Conservation (phyloP, 2,329 filamentous ascomycete species). For the Aciculosporium take region DNA sequence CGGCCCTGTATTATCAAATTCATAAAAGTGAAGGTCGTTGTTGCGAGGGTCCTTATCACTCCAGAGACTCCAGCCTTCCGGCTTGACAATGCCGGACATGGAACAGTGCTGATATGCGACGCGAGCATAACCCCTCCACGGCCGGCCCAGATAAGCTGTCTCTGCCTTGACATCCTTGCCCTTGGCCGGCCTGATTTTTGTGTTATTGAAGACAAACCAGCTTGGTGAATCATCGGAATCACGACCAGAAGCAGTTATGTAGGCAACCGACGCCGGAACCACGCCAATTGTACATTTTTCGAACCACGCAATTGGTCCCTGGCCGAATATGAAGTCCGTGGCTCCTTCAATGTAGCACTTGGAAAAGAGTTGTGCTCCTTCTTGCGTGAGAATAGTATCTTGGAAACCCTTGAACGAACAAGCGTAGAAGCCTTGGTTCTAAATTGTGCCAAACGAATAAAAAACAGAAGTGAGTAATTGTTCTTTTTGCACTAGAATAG, state of each 20-base stretch:
- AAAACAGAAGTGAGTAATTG: not conserved
- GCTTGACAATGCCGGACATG: not conserved
- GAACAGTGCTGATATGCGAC: not conserved
- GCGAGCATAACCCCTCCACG: not conserved
- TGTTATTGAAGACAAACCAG: not conserved
- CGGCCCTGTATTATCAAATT: not conserved
- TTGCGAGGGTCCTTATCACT: not conserved
- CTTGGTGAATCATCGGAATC: not conserved
- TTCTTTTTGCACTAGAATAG: not conserved
- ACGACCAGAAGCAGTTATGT: not conserved
- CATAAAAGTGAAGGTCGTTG: not conserved
- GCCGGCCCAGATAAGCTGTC: not conserved
- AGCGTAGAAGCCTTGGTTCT: conserved; percentile 29
- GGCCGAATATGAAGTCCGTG: conserved; percentile 28
- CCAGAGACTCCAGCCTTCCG: not conserved
- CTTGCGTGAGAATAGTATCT: conserved; percentile 32
- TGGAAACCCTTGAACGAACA: conserved; percentile 32
- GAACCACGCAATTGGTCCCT: conserved; percentile 26
- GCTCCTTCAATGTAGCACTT: conserved; percentile 29
- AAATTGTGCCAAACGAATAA: not conserved
- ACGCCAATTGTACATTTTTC: conserved; percentile 16
- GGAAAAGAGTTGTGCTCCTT: conserved; percentile 32
- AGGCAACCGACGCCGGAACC: not conserved
- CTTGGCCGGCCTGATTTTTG: not conserved
- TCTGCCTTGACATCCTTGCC: not conserved